Base-by-base conservation (phyloP, 768 basidiomycete species). In the Neoboletus brunneissimus region DNA sequence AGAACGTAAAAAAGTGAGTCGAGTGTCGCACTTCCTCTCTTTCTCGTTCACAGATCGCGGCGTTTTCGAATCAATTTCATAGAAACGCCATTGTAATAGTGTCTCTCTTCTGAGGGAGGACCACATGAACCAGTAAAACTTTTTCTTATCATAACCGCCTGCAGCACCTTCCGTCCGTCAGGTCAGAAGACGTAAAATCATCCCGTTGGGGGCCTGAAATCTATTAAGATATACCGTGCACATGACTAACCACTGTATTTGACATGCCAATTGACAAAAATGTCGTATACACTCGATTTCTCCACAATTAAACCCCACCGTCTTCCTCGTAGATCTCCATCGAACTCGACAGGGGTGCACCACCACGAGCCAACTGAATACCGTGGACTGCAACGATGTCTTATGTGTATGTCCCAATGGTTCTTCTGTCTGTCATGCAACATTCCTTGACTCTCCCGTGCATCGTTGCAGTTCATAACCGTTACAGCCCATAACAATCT, bases 1-100 rank as follows among this genome's bases (percentile, higher is more conserved):
- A 22, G 20, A 48, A 68, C 57, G 63, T 66, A 68, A 68, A 61
- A 54, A 54, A 20, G 63, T 67, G 55, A 22, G 59, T 55, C 9
- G 35, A 40, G 32, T 34, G 6, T 46, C 50, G 45, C 56, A 15
- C n/a, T 46, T 32, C 37, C 18, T 4, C n/a, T 32, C 20, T 32
- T 16, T 51, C 18, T 53, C 44, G 7, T 38, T 57, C 51, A 57
- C 53, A 29, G 27, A 60, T 51, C 7, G 44, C 54, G 48, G 53
- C 50, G 35, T 66, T 51, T 59, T 41, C 34, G 55, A 50, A 49
- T 49, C 29, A 3, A 37, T 55, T 37, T 48, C 25, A 43, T 55
- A 22, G 37, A 43, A 23, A 31, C 16, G 1, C 45, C 32, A 34
- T 34, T 34, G n/a, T n/a, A n/a, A n/a, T n/a, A n/a, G n/a, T 42